These are phyloP conservation scores for Tricholoma saponaceum DNA, from an alignment of 768 basidiomycete species.

Conservation along the genomic window DNA sequence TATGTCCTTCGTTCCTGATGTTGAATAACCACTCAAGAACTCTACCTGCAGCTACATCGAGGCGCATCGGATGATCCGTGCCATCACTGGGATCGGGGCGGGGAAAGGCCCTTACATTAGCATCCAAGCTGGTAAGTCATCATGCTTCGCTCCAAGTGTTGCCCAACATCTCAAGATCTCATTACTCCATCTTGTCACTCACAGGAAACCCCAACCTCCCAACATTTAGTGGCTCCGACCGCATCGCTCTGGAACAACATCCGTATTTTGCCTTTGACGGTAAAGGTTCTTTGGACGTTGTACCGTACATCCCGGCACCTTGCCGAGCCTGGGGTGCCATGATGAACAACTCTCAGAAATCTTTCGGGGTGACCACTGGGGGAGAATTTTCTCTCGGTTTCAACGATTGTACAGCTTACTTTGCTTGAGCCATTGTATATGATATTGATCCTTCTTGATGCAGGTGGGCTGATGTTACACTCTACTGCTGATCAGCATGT, in stretches of 20 bases:
- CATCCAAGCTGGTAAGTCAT: conserved; percentile 29
- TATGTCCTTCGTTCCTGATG: conserved; percentile 30
- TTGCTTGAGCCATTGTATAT: background rate
- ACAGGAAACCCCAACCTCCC: background rate
- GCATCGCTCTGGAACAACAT: conserved; percentile 62
- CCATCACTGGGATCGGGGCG: conserved; percentile 64
- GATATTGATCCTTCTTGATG: background rate
- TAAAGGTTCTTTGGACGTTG: conserved; percentile 32
- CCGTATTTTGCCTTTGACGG: conserved; percentile 61
- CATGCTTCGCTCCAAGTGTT: background rate
- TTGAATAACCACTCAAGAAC: conserved; percentile 31
- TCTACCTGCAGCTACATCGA: conserved; percentile 45
- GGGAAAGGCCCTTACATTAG: conserved; percentile 60
- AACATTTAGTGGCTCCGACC: conserved; percentile 56
- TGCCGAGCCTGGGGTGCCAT: conserved; percentile 56
- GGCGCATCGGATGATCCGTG: conserved; percentile 59
- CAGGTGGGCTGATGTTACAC: background rate
- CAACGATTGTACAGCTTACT: conserved; percentile 53
- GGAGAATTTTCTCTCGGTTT: conserved; percentile 75
- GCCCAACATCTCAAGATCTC: background rate
- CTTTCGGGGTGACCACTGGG: conserved; percentile 66
- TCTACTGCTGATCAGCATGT: background rate
- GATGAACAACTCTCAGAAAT: conserved; percentile 42
- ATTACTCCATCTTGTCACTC: background rate
- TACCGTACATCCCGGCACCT: conserved; percentile 44